Percentiles rank a stretch among this genome's conserved stretches.
Conservation (phyloP, 208 protist species). For the Sergeia podlipaevii region DNA sequence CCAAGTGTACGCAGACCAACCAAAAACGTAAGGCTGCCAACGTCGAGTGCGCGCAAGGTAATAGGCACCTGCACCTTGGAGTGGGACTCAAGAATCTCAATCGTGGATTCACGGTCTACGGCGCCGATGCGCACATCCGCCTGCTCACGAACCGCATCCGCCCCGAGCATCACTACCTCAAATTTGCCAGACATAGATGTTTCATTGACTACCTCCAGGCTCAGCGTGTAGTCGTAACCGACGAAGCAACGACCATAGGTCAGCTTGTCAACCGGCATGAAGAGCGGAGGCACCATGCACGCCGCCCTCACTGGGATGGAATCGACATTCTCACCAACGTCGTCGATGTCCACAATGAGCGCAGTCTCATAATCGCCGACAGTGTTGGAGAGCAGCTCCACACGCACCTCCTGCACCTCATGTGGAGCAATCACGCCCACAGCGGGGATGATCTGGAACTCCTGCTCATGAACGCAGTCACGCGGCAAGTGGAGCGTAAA, state of each 20-base stretch:
- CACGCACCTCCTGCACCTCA: constrained; percentile 43
- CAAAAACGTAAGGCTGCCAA: constrained; percentile 81
- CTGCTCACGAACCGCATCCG: constrained; percentile 21
- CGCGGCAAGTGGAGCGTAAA: constrained; percentile 81
- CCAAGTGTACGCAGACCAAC: constrained; percentile 70
- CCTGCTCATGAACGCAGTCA: constrained; percentile 29
- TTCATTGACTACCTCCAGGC: constrained; percentile 90
- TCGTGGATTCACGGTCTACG: constrained; percentile 15
- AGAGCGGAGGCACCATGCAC: constrained; percentile 86
- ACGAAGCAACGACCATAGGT: constrained; percentile 92
- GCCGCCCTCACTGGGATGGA: constrained; percentile 80
- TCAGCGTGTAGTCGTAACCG: constrained; percentile 78
- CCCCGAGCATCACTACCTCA: constrained; percentile 72
- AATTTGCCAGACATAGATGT: constrained; percentile 91
- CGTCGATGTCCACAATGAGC: constrained; percentile 92
- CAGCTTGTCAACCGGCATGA: constrained; percentile 50
- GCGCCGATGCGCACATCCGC: constrained; percentile 20
- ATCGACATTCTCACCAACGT: constrained; percentile 88
- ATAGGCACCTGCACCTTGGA: constrained; percentile 63
- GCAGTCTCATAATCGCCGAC: constrained; percentile 74
- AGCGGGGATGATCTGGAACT: constrained; percentile 80
- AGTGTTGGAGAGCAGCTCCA: constrained; percentile 80
- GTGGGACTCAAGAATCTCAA: constrained; percentile 37
- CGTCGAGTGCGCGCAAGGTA: constrained; percentile 58
- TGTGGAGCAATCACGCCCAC: constrained; percentile 64